phyloP scores from a whole-genome alignment of 2,329 filamentous ascomycete genomes.

The Fusarium albosuccineum region DNA sequence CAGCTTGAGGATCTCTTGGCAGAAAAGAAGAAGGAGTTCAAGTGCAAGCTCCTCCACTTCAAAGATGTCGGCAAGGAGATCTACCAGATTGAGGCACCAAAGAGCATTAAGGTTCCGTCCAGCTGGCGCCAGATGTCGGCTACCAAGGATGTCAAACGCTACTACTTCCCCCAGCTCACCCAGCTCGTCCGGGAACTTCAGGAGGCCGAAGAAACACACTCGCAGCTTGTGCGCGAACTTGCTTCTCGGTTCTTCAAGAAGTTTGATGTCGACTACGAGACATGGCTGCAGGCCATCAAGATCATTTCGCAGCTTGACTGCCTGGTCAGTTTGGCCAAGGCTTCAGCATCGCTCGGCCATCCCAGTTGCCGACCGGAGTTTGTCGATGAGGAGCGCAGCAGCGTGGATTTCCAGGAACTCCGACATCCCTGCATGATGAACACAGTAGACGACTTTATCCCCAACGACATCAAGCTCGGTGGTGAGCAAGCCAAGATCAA shows the following conservation, averaged over 20 bases:
- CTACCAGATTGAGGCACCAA: conserved; percentile 94
- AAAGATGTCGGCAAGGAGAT: conserved; percentile 96
- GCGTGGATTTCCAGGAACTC: conserved; percentile 92
- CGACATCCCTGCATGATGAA: conserved; percentile 95
- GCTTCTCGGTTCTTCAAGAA: conserved; percentile 84
- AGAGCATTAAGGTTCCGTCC: conserved; percentile 84
- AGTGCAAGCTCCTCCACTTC: conserved; percentile 79
- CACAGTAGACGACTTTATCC: conserved; percentile 93
- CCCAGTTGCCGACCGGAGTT: conserved; percentile 93
- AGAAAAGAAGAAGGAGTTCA: conserved; percentile 78
- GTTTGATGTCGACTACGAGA: conserved; percentile 88
- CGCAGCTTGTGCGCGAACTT: conserved; percentile 90
- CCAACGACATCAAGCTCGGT: conserved; percentile 91
- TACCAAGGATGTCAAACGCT: conserved; percentile 89
- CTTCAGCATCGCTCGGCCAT: conserved; percentile 84
- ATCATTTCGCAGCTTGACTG: conserved; percentile 95
- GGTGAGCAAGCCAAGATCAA: conserved; percentile 86
- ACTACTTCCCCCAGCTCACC: conserved; percentile 89
- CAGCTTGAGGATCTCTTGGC: conserved; percentile 79
- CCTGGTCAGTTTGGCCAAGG: conserved; percentile 90
- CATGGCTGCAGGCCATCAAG: conserved; percentile 90
- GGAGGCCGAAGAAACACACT: conserved; percentile 93
- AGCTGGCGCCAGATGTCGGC: conserved; percentile 97
- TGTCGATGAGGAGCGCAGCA: conserved; percentile 84
- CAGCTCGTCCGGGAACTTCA: conserved; percentile 87